Conservation (phyloP, 108 stramenopile genomes). For the Craspedostauros australis region DNA sequence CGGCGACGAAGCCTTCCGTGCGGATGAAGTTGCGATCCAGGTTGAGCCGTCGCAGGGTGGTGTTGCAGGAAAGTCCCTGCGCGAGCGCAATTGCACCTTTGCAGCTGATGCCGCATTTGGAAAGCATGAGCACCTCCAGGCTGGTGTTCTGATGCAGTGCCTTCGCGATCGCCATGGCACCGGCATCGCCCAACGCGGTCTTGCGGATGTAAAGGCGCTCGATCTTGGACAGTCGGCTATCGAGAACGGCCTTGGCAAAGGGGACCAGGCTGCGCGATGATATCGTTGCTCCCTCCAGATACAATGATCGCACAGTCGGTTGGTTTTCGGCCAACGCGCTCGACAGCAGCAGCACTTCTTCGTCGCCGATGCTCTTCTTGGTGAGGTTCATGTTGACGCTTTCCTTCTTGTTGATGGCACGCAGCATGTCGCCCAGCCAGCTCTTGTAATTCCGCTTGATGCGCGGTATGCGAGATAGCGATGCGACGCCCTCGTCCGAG, state of each 20-base stretch:
- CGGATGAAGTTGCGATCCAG: constrained; percentile 48
- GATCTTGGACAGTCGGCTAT: constrained; percentile 4
- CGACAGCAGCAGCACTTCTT: constrained; percentile 24
- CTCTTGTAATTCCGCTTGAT: constrained; percentile 17
- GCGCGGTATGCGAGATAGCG: constrained; percentile 14
- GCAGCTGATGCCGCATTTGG: constrained; percentile 1
- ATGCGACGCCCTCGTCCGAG: constrained; percentile 10
- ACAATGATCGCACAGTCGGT: constrained; percentile 8
- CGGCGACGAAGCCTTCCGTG: constrained; percentile 26
- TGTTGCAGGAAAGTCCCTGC: constrained; percentile 20
- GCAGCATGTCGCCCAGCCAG: constrained; percentile 31
- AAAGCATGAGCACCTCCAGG: constrained; percentile 17
- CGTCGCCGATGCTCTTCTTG: constrained; percentile 22
- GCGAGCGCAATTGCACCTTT: constrained; percentile 27
- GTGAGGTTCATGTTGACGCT: constrained; percentile 10
- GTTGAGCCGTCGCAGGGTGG: constrained; percentile 39
- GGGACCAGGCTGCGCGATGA: constrained; percentile 21
- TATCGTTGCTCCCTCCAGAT: constrained; percentile 2
- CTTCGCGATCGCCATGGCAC: constrained; percentile 14
- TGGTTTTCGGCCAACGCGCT: neutral
- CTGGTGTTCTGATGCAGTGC: constrained; percentile 3
- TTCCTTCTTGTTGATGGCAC: constrained; percentile 6
- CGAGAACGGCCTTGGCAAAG: constrained; percentile 2
- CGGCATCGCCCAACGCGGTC: constrained; percentile 14
- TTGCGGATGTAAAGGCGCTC: constrained; percentile 23